Conservation (phyloP, 371 early-diverging fungal species). For the Mucor saturninus region DNA sequence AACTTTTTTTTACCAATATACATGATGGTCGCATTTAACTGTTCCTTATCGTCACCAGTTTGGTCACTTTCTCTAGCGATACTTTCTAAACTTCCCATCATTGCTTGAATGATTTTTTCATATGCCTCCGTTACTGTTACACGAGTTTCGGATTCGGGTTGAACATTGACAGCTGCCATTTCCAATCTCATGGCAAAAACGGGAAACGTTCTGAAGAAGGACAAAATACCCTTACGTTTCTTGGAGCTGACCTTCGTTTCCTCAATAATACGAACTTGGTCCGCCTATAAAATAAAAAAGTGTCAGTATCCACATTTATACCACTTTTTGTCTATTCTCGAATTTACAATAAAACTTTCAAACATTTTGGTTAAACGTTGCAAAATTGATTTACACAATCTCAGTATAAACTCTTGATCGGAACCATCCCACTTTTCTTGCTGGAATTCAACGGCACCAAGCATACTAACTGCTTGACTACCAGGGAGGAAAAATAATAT, state of each 20-base stretch:
- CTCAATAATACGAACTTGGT: conserved; percentile 90
- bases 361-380: conserved; percentile 73
- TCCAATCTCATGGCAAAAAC: conserved; percentile 84
- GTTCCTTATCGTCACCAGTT: conserved; percentile 90
- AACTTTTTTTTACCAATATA: conserved; percentile 68
- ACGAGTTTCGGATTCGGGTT: conserved; percentile 70
- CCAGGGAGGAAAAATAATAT: background rate
- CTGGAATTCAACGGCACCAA: conserved; percentile 79
- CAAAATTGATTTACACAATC: conserved; percentile 69
- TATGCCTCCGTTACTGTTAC: conserved; percentile 79
- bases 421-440: conserved; percentile 67
- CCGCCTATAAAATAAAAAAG: conserved; percentile 52
- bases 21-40: conserved; percentile 86
- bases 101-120: conserved; percentile 79
- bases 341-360: conserved; percentile 75
- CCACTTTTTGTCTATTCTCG: background rate
- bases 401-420: conserved; percentile 67
- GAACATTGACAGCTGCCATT: conserved; percentile 51
- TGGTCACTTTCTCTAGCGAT: conserved; percentile 79
- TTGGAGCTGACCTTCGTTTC: conserved; percentile 89
- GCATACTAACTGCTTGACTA: conserved; percentile 80
- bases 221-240: conserved; percentile 85
- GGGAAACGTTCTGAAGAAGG: conserved; percentile 89
- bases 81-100: conserved; percentile 90
- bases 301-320: background rate